Evolutionary conservation across 129 eudicot species (phyloP).

Genomic region (carrot (Daucus carota)): DH1_v3.0 NC_030387.2:24017001-24017500

Average conservation of each 20-base stretch:
- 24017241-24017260: neutral
- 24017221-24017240: neutral
- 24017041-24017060: slow-evolving; percentile 91
- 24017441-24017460: slow-evolving; percentile 77
- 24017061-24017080: neutral
- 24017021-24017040: slow-evolving; percentile 91
- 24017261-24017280: neutral
- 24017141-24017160: neutral
- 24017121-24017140: neutral
- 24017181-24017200: neutral
- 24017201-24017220: slow-evolving; percentile 5
- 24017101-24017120: neutral
- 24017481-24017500: slow-evolving; percentile 98
- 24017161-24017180: slow-evolving; percentile 5
- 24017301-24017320: too few species aligned
- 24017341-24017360: neutral
- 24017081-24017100: too few species aligned
- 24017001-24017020: slow-evolving; percentile 93
- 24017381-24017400: neutral
- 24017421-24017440: slow-evolving; percentile 60
- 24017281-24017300: too few species aligned
- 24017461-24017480: slow-evolving; percentile 94
- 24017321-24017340: too few species aligned
- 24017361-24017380: neutral
- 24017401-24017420: neutral